Evolutionary conservation across 345 rosid species (phyloP).

Genomic region (Corchorus olitorius): DNA sequence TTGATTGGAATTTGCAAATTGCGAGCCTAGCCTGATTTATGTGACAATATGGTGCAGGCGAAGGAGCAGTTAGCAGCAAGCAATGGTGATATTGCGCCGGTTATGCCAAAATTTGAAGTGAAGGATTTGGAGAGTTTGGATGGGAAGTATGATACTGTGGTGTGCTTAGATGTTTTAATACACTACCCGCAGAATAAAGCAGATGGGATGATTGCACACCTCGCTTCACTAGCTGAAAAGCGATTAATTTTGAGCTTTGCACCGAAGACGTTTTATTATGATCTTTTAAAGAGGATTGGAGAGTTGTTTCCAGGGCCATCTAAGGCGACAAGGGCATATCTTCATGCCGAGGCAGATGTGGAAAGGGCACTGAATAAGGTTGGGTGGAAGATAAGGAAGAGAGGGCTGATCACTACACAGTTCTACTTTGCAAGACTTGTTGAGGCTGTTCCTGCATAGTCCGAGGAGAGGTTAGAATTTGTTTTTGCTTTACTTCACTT

Average conservation of each 20-base stretch:
- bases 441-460: slow-evolving; percentile 76
- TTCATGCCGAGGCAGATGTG: slow-evolving; percentile 86
- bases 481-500: background rate
- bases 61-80: slow-evolving; percentile 55
- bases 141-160: slow-evolving; percentile 80
- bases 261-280: slow-evolving; percentile 86
- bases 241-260: slow-evolving; percentile 87
- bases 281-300: slow-evolving; percentile 75
- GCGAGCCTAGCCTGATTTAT: background rate
- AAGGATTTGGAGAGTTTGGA: slow-evolving; percentile 78
- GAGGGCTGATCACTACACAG: slow-evolving; percentile 60
- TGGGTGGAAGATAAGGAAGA: slow-evolving; percentile 88
- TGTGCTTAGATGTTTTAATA: slow-evolving; percentile 89
- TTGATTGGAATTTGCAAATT: background rate
- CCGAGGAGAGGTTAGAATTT: slow-evolving; percentile 32
- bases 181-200: slow-evolving; percentile 95
- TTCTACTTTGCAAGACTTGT: slow-evolving; percentile 86
- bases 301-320: slow-evolving; percentile 98
- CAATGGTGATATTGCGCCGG: slow-evolving; percentile 30
- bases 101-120: slow-evolving; percentile 76
- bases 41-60: slow-evolving; percentile 46
- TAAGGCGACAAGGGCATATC: slow-evolving; percentile 92
- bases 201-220: slow-evolving; percentile 91
- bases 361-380: slow-evolving; percentile 78
- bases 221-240: slow-evolving; percentile 84